Conservation (phyloP, 257 asterid genomes). For the Mentha longifolia region DNA sequence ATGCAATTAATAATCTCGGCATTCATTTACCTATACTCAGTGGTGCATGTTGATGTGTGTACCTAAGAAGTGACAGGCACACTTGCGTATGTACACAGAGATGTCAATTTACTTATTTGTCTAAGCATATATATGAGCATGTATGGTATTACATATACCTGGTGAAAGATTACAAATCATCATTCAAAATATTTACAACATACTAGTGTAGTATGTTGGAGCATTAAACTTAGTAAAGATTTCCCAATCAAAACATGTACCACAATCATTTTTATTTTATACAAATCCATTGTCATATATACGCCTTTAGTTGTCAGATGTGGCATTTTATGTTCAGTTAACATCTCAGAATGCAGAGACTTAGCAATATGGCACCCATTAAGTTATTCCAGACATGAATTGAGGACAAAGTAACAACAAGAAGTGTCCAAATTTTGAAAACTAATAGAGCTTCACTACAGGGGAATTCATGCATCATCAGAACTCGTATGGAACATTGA, state of each 20-base stretch:
- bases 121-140: not conserved
- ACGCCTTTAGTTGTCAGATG: not conserved
- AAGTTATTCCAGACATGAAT: not conserved
- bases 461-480: not conserved
- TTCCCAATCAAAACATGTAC: not conserved
- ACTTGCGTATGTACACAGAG: too few species aligned
- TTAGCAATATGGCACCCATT: not conserved
- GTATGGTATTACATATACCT: not conserved
- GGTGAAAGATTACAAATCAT: not conserved
- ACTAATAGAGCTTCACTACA: not conserved
- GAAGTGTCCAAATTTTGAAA: too few species aligned
- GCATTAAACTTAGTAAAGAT: not conserved
- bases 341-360: not conserved
- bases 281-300: conserved; percentile 7
- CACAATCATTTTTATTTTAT: conserved; percentile 1
- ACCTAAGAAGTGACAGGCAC: not conserved
- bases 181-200: not conserved
- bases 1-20: conserved; percentile 7
- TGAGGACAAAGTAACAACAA: too few species aligned
- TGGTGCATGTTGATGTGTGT: conserved; percentile 2
- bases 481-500: not conserved
- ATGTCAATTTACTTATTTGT: not conserved
- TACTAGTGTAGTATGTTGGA: not conserved
- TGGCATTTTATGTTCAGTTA: not conserved
- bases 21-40: not conserved